Evolutionary conservation across 805 yeast genomes (phyloP), one percentile per base, ranked within the genome.

Genomic region (Cyberlindnera xishuangbannaensis): DNA sequence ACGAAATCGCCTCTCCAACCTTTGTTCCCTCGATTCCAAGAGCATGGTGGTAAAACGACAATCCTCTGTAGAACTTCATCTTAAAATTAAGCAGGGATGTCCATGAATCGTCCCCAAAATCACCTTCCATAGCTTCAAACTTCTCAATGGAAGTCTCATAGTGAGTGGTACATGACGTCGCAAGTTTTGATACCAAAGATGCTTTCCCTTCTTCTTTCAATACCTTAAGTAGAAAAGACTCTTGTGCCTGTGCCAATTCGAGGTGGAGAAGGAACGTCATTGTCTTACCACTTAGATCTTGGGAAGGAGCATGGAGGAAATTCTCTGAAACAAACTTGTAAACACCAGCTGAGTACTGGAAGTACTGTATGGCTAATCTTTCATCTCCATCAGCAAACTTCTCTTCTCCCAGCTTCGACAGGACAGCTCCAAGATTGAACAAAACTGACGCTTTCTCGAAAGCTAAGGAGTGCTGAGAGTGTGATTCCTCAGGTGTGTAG

Each of bases 231-330:
- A 81, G 59, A 53, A 90, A 88, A 6, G 82, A 70, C 45, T 92
- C 96, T 53, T 88, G 96, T 3, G 92, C 85, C 55, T 90, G 95
- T 0, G 94, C 92, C 35, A 86, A 62, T 74, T 81, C 76, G 34
- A 88, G 55, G 43, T 69, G 70, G 12, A 68, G 55, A 31, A 90
- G 65, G 22, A 84, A 78, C 26, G 68, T 67, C 8, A 84, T 73
- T 1, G 85, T 76, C 15, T 79, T 74, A 21, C 81, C 82, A 39
- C 71, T 65, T 31, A 88, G 61, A 56, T 90, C 98, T 5, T 69
- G 63, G 4, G 87, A 75, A 1, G 97, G 96, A 0, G 96, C 90
- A 58, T 88, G 92, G 29, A 87, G 61, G 57, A 90, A 90, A 56
- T 82, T 83, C 45, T 83, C 90, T 27, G 79, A 69, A 17, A 88